Evolutionary conservation across 2,329 filamentous ascomycete species (phyloP), one percentile per base, ranked within the genome.

Genomic region (Ceratocystiopsis brevicomis): DNA sequence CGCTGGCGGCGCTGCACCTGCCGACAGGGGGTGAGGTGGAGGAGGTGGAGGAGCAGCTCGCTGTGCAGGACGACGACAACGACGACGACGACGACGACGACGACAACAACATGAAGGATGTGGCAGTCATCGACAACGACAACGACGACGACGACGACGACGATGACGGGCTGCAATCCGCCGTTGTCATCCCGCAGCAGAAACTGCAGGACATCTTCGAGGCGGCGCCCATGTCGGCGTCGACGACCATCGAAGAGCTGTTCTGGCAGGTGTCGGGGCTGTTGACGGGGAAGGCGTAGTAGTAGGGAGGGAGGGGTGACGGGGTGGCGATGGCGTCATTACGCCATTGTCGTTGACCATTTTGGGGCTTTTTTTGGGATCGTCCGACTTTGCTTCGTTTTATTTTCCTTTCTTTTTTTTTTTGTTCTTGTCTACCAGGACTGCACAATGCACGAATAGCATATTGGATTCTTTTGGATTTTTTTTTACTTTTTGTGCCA

Each of bases 161-260:
- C 32, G 55, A 54, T 4, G 53, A 57, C 16, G 57, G 58, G 30
- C 64, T 64, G 41, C 64, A 67, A 18, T 69, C 72, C 45, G 61
- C 64, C 3, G 69, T 71, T 8, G 73, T 85, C 16, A 71, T 86
- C 16, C 65, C 76, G 37, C 72, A 77, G 40, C 77, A 86, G 53
- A 71, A 74, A 49, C 61, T 87, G 43, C 68, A 78, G 6, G 68
- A 75, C 41, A 70, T 87, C 35, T 85, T 87, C 49, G 78, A 85
- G 49, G 66, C 69, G 14, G 74, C 74, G 2, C 75, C 78, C 2
- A 71, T 76, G 4, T 81, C 80, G 54, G 76, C 78, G 0, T 69
- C 80, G 53, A 76, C 78, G 18, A 73, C 79, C 12, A 71, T 87
- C 18, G 75, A 80, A 57, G 81, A 85, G 48, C 70, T 84, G 62